Conservation (phyloP, 1,139 yeast species). For the Lodderomyces jiufengensis region DNA sequence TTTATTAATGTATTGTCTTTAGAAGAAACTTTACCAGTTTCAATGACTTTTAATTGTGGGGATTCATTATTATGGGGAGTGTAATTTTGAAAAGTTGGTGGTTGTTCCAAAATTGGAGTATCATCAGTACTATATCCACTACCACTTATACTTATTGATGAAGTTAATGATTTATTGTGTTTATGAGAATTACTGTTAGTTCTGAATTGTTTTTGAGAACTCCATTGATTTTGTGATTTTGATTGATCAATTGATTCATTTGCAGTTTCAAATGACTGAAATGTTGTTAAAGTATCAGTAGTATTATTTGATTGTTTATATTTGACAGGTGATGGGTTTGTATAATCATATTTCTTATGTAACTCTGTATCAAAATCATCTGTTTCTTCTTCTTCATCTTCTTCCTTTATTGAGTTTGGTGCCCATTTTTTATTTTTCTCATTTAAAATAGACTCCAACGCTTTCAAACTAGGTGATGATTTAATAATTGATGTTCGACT, state of each 20-base stretch:
- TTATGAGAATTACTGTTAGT: neutral
- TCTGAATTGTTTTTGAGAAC: too few relatives aligned
- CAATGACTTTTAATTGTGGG: conserved; percentile 14
- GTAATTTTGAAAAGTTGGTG: conserved; percentile 23
- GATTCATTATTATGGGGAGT: conserved; percentile 15
- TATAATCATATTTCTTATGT: too few relatives aligned
- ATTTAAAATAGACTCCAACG: conserved; percentile 46
- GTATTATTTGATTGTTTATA: conserved; percentile 4
- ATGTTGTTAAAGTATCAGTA: conserved; percentile 14
- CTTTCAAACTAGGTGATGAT: conserved; percentile 53
- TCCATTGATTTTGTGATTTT: neutral
- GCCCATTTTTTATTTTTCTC: conserved; percentile 17
- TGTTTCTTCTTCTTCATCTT: conserved; percentile 20
- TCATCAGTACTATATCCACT: conserved; percentile 21
- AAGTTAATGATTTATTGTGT: conserved; percentile 15
- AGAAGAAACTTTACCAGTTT: conserved; percentile 6
- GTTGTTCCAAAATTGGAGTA: conserved; percentile 25
- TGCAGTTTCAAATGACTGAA: conserved; percentile 32
- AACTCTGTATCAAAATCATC: conserved; percentile 2
- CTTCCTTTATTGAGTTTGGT: conserved; percentile 21
- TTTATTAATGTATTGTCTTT: conserved; percentile 8
- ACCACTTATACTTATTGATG: conserved; percentile 16
- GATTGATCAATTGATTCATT: conserved; percentile 4
- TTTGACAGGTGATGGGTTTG: conserved; percentile 2
- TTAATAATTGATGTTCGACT: conserved; percentile 44